Evolutionary conservation across 352 stramenopile genomes (phyloP), one percentile per base, ranked within the genome.

Genomic region (Elongisporangium prolatum): DNA sequence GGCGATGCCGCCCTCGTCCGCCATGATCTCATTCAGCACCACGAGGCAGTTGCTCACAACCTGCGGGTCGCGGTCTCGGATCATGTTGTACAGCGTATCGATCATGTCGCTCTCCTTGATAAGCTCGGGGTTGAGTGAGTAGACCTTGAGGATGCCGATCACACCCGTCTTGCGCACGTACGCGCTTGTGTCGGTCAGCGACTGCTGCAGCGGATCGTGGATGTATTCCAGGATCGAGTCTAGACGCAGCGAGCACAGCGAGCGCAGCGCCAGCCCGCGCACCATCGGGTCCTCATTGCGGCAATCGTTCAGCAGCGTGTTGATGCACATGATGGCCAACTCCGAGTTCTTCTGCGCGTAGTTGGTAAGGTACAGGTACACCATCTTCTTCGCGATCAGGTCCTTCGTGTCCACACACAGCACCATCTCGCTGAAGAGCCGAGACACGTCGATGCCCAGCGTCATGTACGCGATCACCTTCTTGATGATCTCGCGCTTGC

Each of bases 381-480:
- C 96, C 97, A 99, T 99, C 72, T 99, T 99, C 82, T 99, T 99
- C 25, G 98, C 96, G 53, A 99, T 98, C 13, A 99, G 86, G 83
- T 99, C 97, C 52, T 97, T 93, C 14, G 96, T 99, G 69, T 99
- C 95, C 49, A 94, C 89, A 66, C 82, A 95, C 63, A 99, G 83
- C 70, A 99, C 97, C 95, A 99, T 99, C 80, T 99, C 96, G 44
- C 95, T 98, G 72, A 99, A 99, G 50, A 99, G 90, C 37, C 94
- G 85, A 21, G 96, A 99, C 17, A 99, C 97, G 74, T 99, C 98
- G 58, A 99, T 99, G 38, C 98, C 97, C 10, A 99, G 74, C 54
- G 98, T 99, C 96, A 99, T 99, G 83, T 99, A 99, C 28, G 97
- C 97, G 74, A 99, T 99, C 13, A 99, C 94, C 72, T 99, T 99